Conservation (phyloP, 2,329 filamentous ascomycete species). For the Stagonosporopsis rhizophila region DNA sequence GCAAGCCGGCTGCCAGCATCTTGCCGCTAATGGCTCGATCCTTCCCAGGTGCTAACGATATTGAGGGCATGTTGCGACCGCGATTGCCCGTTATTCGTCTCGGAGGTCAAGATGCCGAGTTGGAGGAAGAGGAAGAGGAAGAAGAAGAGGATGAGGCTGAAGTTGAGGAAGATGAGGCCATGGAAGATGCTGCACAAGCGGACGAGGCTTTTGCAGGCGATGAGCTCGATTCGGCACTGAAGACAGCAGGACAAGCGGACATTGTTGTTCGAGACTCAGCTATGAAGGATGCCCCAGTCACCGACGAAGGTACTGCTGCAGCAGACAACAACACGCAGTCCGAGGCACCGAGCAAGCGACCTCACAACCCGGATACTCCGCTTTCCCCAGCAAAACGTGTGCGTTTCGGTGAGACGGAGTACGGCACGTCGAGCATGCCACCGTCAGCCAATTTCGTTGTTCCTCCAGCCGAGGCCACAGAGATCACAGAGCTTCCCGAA, state of each 20-base stretch:
- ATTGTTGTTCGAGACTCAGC: slow-evolving; percentile 22
- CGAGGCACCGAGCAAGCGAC: slow-evolving; percentile 30
- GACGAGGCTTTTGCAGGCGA: slow-evolving; percentile 58
- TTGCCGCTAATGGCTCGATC: slow-evolving; percentile 77
- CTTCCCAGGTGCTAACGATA: slow-evolving; percentile 67
- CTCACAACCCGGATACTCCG: slow-evolving; percentile 28
- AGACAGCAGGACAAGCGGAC: slow-evolving; percentile 24
- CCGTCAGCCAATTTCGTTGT: slow-evolving; percentile 6
- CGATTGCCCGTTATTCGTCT: slow-evolving; percentile 54
- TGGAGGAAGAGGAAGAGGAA: slow-evolving; percentile 34
- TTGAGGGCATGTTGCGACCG: slow-evolving; percentile 73
- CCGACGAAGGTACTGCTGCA: not conserved
- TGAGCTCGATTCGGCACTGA: slow-evolving; percentile 35
- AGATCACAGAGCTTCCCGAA: slow-evolving; percentile 9
- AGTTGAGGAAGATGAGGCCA: slow-evolving; percentile 26
- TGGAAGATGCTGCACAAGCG: slow-evolving; percentile 53
- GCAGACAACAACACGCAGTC: slow-evolving; percentile 2
- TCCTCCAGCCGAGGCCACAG: not conserved
- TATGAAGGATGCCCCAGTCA: slow-evolving; percentile 22
- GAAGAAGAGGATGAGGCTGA: slow-evolving; percentile 28
- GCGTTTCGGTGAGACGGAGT: slow-evolving; percentile 25
- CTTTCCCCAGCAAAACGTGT: slow-evolving; percentile 42
- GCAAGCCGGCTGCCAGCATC: slow-evolving; percentile 71
- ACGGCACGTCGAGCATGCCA: slow-evolving; percentile 6
- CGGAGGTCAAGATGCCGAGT: slow-evolving; percentile 28